Conservation (phyloP, 495 filamentous ascomycete genomes). For the Trichoderma asperelloides region DNA sequence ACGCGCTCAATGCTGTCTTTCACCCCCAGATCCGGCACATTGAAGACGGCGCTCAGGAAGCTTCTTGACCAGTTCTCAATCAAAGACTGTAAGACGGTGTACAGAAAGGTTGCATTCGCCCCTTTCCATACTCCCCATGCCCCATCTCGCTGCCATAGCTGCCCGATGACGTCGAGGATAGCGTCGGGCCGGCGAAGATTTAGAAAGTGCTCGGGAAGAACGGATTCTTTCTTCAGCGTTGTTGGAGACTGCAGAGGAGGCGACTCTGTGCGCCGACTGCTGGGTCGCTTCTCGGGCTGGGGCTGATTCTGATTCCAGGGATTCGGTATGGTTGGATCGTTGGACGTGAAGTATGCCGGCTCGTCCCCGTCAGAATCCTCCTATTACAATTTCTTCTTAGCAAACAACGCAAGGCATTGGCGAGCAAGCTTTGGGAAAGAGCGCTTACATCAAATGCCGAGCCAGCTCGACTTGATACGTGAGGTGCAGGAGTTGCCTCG, state of each 20-base stretch:
- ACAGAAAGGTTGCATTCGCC: constrained; percentile 82
- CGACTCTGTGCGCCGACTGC: constrained; percentile 20
- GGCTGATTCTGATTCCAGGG: constrained; percentile 38
- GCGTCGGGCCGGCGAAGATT: constrained; percentile 60
- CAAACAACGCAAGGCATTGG: not conserved
- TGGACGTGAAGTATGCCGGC: constrained; percentile 75
- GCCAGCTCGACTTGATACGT: constrained; percentile 1
- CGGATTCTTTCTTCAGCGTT: constrained; percentile 19
- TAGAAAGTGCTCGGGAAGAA: constrained; percentile 51
- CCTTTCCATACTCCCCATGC: constrained; percentile 93
- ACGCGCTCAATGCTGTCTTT: constrained; percentile 40
- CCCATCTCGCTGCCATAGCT: constrained; percentile 83
- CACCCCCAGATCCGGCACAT: constrained; percentile 69
- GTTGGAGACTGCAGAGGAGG: constrained; percentile 24
- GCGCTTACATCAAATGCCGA: constrained; percentile 6
- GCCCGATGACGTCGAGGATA: constrained; percentile 67
- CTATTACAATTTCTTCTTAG: constrained; percentile 22
- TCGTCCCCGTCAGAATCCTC: constrained; percentile 69
- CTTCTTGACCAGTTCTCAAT: constrained; percentile 79
- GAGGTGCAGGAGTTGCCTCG: constrained; percentile 7
- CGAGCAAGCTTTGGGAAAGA: constrained; percentile 12
- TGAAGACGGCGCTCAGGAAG: constrained; percentile 71
- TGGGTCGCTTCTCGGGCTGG: constrained; percentile 2
- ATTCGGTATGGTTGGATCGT: constrained; percentile 51
- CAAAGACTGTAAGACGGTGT: constrained; percentile 74